Evolutionary conservation across 345 rosid species (phyloP), one percentile per base, ranked within the genome.

Genomic region (Combretum micranthum): DNA sequence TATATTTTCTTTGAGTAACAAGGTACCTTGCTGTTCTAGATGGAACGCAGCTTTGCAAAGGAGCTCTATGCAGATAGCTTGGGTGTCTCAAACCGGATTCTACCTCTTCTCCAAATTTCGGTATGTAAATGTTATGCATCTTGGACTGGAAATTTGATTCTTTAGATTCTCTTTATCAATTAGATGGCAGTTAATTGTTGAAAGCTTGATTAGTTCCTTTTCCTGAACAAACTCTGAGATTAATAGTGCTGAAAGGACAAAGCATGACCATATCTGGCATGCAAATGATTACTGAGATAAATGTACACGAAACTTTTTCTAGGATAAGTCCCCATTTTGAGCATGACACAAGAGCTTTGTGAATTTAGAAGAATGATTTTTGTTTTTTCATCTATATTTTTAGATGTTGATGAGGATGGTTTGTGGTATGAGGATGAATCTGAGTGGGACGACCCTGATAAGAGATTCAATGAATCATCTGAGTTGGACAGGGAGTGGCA

Each of bases 51-150:
- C 68, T 20, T 84, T 55, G 80, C 86, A 19, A 62, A 78, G 57
- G 82, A 80, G 75, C 73, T 83, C 47, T 82, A 78, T 57, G 59
- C 79, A 44, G 86, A 80, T 54, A 73, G 76, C 50, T 66, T 78
- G 69, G 72, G 44, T 4, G 48, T 62, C 17, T 66, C 84, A 1
- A 59, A 26, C 39, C 61, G 64, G 72, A 67, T 66, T 57, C 60
- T 65, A 64, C 15, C 39, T 55, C 65, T 44, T 3, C 49, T 17
- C 60, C 59, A n/a, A 18, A 50, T 52, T 42, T 20, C 25, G 59
- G n/a, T 65, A 47, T 1, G 0, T 32, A 32, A 4, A 32, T 7
- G 10, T 32, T 32, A 32, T 32, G 39, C 39, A 32, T 32, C 39
- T 4, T 32, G 39, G 39, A 32, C 9, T 9, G 39, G 39, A 32